phyloP scores from a whole-genome alignment of 306 rosid species.

The Bauhinia variegata region DNA sequence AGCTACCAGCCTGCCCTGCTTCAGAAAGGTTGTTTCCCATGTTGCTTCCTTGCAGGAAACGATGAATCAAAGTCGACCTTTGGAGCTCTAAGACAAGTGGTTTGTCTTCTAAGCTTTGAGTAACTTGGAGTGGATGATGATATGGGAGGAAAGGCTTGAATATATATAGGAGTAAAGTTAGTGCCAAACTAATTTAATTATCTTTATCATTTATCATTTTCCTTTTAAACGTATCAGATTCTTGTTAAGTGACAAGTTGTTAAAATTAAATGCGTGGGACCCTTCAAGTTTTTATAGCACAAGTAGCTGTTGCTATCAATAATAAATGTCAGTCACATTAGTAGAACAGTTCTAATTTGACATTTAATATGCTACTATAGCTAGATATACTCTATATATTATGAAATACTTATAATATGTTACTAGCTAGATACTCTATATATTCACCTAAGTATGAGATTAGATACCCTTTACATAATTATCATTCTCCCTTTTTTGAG shows the following conservation, averaged over 20 bases:
- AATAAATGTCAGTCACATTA: too few relatives aligned
- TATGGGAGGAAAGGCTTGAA: neutral
- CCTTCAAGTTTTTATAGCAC: conserved; percentile 14
- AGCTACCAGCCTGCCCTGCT: conserved; percentile 20
- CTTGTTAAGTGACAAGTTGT: conserved; percentile 37
- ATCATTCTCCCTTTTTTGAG: too few relatives aligned
- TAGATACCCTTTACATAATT: too few relatives aligned
- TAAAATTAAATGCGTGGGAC: conserved; percentile 9
- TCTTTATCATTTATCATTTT: conserved; percentile 5
- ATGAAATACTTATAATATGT: too few relatives aligned
- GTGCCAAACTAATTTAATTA: conserved; percentile 6
- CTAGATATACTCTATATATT: too few relatives aligned
- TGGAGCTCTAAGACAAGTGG: conserved; percentile 13
- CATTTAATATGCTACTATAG: too few relatives aligned
- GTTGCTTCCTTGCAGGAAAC: conserved; percentile 16
- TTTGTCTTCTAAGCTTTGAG: conserved; percentile 12
- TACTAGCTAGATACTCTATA: too few relatives aligned
- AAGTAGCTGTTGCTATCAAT: neutral
- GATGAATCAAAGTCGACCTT: conserved; percentile 8
- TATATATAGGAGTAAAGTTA: conserved; percentile 30
- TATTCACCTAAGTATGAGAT: too few relatives aligned
- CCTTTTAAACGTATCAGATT: conserved; percentile 31
- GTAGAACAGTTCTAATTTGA: too few relatives aligned
- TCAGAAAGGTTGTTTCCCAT: conserved; percentile 29
- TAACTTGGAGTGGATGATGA: conserved; percentile 26